These are phyloP conservation scores for Plasmodium inui DNA, from an alignment of 169 alveolate genomes.

Conservation along the genomic window DNA sequence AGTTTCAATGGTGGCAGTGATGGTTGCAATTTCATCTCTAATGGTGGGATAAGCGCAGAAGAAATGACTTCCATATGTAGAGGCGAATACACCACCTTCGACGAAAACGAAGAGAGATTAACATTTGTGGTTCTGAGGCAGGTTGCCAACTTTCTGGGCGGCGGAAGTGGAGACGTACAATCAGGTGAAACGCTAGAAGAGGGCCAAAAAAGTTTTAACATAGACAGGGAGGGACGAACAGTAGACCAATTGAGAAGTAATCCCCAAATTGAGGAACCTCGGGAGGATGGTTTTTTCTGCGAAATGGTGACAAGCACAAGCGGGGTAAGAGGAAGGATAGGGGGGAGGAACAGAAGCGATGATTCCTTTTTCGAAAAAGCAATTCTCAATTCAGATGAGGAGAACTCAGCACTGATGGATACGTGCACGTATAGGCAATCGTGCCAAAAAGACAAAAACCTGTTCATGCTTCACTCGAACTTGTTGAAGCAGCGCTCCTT, in stretches of 20 bases:
- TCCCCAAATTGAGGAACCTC: neutral
- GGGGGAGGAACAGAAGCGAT: conserved; percentile 8
- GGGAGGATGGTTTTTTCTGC: neutral
- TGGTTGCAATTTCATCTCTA: neutral
- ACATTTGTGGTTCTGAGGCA: conserved; percentile 3
- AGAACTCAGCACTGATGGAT: neutral
- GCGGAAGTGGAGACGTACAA: neutral
- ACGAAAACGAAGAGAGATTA: neutral
- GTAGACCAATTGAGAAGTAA: neutral
- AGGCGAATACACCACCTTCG: neutral
- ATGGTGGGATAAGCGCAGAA: neutral
- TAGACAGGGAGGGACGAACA: neutral
- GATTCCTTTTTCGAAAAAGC: conserved; percentile 32
- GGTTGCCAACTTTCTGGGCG: neutral
- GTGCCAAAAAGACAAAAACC: neutral
- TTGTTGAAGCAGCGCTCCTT: conserved; percentile 29
- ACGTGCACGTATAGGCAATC: neutral
- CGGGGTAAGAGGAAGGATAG: neutral
- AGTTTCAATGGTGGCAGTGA: neutral
- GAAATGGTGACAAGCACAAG: conserved; percentile 1
- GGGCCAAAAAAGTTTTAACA: neutral
- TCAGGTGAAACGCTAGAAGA: neutral
- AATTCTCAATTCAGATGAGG: neutral
- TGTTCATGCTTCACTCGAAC: conserved; percentile 20
- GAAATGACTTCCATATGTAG: neutral